These are phyloP conservation scores for Vicia villosa DNA, from an alignment of 306 rosid genomes.

Conservation along the genomic window DNA sequence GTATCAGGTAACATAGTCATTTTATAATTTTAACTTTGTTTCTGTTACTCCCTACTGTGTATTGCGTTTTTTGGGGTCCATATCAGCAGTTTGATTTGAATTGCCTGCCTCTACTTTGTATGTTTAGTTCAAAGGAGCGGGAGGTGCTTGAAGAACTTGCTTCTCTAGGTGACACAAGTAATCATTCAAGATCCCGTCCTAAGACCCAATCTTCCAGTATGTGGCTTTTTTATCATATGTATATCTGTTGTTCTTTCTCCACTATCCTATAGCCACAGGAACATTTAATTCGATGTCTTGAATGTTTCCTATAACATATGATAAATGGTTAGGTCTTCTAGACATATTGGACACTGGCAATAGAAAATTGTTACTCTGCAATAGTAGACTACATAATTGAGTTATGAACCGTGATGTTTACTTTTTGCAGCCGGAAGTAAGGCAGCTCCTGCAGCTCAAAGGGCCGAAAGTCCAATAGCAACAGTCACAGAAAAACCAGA, in stretches of 20 bases:
- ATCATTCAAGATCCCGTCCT: conserved; percentile 60
- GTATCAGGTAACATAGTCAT: conserved; percentile 62
- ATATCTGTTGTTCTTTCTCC: conserved; percentile 22
- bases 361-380: conserved; percentile 13
- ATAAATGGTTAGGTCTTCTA: conserved; percentile 22
- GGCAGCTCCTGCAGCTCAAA: conserved; percentile 52
- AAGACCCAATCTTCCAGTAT: conserved; percentile 62
- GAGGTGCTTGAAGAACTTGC: conserved; percentile 89
- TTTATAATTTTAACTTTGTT: conserved; percentile 31
- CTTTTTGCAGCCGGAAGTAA: conserved; percentile 59
- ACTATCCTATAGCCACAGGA: conserved; percentile 10
- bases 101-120: conserved; percentile 27
- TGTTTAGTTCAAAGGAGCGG: conserved; percentile 70
- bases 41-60: conserved; percentile 7
- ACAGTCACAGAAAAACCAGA: conserved; percentile 52
- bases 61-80: conserved; percentile 7
- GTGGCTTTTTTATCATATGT: conserved; percentile 39
- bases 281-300: conserved; percentile 7
- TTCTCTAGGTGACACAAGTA: conserved; percentile 54
- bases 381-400: conserved; percentile 27
- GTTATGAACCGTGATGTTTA: conserved; percentile 34
- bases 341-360: conserved; percentile 18
- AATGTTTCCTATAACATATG: conserved; percentile 18
- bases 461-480: conserved; percentile 50
- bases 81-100: conserved; percentile 30